These are phyloP conservation scores for Tricladium varicosporioides DNA, from an alignment of 2,329 filamentous ascomycete genomes.

Conservation along the genomic window DNA sequence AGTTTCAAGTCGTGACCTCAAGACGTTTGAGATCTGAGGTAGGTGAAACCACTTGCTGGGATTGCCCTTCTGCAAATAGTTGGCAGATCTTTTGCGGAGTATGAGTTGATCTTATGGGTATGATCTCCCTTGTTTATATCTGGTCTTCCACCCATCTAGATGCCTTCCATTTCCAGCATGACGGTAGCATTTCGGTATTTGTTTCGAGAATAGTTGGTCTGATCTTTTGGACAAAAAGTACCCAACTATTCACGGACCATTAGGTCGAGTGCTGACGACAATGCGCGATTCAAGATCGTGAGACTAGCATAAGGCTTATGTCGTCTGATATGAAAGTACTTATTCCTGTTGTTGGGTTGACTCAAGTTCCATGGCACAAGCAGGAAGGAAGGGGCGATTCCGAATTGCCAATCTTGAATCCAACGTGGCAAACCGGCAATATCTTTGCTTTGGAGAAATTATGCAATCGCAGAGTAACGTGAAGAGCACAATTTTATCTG, in stretches of 20 bases:
- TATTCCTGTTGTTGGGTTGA: too few relatives aligned
- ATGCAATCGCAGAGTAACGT: neutral
- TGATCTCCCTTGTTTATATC: slow-evolving; percentile 15
- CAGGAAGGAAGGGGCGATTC: neutral
- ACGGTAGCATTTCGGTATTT: neutral
- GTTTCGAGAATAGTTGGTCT: too few relatives aligned
- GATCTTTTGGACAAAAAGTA: too few relatives aligned
- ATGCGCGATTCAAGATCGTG: too few relatives aligned
- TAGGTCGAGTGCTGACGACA: too few relatives aligned
- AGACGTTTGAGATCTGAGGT: neutral
- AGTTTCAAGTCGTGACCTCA: slow-evolving; percentile 10
- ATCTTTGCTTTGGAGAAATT: neutral
- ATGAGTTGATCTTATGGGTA: slow-evolving; percentile 9
- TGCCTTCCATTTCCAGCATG: neutral
- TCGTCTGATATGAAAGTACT: too few relatives aligned
- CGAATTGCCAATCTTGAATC: neutral
- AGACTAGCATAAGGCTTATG: too few relatives aligned
- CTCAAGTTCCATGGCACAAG: neutral
- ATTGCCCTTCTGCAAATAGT: neutral
- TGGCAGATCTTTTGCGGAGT: slow-evolving; percentile 3
- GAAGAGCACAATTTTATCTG: slow-evolving; percentile 1
- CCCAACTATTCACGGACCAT: too few relatives aligned
- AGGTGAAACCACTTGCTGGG: neutral
- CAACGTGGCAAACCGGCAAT: neutral
- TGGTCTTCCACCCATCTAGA: slow-evolving; percentile 4